phyloP scores from a whole-genome alignment of 495 filamentous ascomycete genomes.

The Sordaria brevicollis region DNA sequence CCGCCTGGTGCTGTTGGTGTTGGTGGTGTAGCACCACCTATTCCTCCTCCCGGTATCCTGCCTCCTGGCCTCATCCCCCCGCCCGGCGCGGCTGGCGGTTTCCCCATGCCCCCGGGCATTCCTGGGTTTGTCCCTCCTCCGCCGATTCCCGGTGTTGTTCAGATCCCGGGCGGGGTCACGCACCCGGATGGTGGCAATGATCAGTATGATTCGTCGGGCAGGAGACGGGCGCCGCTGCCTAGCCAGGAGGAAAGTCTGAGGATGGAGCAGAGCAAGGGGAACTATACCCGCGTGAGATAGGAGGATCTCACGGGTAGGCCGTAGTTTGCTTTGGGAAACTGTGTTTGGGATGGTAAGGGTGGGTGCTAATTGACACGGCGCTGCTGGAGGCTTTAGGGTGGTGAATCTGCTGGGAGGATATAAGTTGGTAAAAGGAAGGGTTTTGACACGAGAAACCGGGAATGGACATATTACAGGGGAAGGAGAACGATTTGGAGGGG shows the following conservation, averaged over 20 bases:
- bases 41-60: constrained; percentile 34
- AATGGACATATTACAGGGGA: not conserved
- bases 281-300: constrained; percentile 47
- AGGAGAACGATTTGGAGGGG: not conserved
- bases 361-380: not conserved
- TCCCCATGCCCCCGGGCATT: constrained; percentile 20
- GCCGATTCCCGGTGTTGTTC: constrained; percentile 18
- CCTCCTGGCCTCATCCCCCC: constrained; percentile 44
- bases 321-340: not conserved
- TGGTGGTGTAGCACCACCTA: not conserved
- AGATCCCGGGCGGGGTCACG: constrained; percentile 4
- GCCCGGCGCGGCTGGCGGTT: constrained; percentile 33
- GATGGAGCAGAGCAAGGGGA: constrained; percentile 59
- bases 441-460: not conserved
- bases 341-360: too few relatives aligned
- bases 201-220: constrained; percentile 9
- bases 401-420: not conserved
- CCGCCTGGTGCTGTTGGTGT: constrained; percentile 16
- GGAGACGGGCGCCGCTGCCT: constrained; percentile 57
- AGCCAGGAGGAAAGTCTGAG: constrained; percentile 75
- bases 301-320: not conserved
- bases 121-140: constrained; percentile 33
- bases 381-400: not conserved
- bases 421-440: not conserved
- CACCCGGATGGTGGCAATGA: not conserved